Evolutionary conservation across 2,329 filamentous ascomycete species (phyloP).

Genomic region (Stachybotrys chartarum): DNA sequence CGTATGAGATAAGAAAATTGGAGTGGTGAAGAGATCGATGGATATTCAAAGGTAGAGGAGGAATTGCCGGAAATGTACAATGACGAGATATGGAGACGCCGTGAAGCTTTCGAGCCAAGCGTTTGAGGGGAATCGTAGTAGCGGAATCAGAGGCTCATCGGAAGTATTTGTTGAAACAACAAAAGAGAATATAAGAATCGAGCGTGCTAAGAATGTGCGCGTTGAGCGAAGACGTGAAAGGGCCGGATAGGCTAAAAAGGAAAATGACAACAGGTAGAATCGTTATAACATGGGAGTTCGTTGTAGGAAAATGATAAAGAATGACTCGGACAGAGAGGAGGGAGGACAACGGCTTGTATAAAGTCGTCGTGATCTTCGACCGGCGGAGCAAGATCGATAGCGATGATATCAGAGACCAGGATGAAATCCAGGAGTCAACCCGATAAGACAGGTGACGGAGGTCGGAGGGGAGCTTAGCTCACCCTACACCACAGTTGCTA

Average conservation of each 20-base stretch:
- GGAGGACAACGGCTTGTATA: slow-evolving; percentile 17
- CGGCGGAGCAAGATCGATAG: background rate
- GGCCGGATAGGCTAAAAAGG: slow-evolving; percentile 19
- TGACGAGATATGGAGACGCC: slow-evolving; percentile 13
- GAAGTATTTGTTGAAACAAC: slow-evolving; percentile 23
- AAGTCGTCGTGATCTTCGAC: slow-evolving; percentile 13
- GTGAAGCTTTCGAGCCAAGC: slow-evolving; percentile 13
- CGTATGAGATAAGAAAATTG: slow-evolving; percentile 5
- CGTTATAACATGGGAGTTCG: slow-evolving; percentile 37
- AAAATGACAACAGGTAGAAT: slow-evolving; percentile 23
- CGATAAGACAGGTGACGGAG: slow-evolving; percentile 18
- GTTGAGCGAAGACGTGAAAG: slow-evolving; percentile 19
- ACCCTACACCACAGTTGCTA: slow-evolving; percentile 10
- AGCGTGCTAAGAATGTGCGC: slow-evolving; percentile 18
- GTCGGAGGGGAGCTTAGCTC: slow-evolving; percentile 22
- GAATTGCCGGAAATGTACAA: slow-evolving; percentile 25
- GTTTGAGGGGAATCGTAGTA: slow-evolving; percentile 19
- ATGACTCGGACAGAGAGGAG: slow-evolving; percentile 16
- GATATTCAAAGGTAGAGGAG: slow-evolving; percentile 4
- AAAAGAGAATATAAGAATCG: slow-evolving; percentile 27
- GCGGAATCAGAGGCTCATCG: slow-evolving; percentile 35
- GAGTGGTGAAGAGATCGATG: slow-evolving; percentile 6
- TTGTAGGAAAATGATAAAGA: slow-evolving; percentile 12
- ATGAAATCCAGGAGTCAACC: slow-evolving; percentile 9
- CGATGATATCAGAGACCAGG: background rate